Percentiles rank a stretch among this genome's conserved stretches.
Evolutionary conservation across 768 basidiomycete genomes (phyloP).

Genomic region (Rhodosporidiobolus odoratus): DNA sequence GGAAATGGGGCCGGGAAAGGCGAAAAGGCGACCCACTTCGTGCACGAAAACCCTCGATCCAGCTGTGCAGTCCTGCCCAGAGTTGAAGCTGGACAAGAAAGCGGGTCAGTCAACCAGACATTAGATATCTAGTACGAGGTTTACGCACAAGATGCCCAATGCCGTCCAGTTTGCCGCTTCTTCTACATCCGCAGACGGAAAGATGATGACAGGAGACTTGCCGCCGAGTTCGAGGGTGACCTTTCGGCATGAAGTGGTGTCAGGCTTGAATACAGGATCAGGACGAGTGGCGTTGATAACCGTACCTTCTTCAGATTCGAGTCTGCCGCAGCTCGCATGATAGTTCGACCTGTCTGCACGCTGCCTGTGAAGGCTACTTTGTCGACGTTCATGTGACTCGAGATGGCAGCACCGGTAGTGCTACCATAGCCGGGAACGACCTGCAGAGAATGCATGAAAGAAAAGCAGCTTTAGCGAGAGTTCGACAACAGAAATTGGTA

Average conservation of each 20-base stretch:
- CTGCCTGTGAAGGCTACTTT: slow-evolving; percentile 87
- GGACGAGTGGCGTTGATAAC: too few species aligned
- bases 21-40: slow-evolving; percentile 47
- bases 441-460: neutral
- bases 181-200: slow-evolving; percentile 84
- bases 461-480: too few species aligned
- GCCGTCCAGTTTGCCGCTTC: slow-evolving; percentile 54
- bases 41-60: slow-evolving; percentile 87
- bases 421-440: slow-evolving; percentile 72
- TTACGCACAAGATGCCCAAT: slow-evolving; percentile 16
- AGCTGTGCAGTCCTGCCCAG: slow-evolving; percentile 60
- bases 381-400: slow-evolving; percentile 76
- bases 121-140: neutral
- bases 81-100: neutral
- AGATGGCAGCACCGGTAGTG: slow-evolving; percentile 77
- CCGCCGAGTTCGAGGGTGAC: slow-evolving; percentile 79
- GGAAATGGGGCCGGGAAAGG: neutral
- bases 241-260: neutral
- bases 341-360: slow-evolving; percentile 77
- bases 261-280: neutral
- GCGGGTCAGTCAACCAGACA: neutral
- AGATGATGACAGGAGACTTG: slow-evolving; percentile 55
- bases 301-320: slow-evolving; percentile 79
- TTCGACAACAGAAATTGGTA: slow-evolving; percentile 53
- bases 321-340: slow-evolving; percentile 86